Base-by-base conservation (phyloP, 2,329 filamentous ascomycete species). In the Aspergillus latus region DNA sequence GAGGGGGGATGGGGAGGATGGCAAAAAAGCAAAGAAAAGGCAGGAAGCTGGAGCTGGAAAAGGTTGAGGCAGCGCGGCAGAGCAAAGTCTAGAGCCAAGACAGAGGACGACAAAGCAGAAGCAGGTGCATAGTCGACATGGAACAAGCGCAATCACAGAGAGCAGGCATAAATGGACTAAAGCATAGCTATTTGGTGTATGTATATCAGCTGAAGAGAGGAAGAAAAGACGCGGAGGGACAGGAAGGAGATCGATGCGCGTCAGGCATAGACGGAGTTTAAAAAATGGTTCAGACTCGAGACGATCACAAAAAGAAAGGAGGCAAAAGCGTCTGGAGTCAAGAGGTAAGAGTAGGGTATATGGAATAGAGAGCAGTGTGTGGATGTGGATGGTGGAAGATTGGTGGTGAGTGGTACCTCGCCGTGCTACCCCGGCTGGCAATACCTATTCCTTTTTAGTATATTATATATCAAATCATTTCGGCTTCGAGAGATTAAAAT, bases 81-180 rank as follows among this genome's bases (percentile, higher is more conserved):
- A 45, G 26, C 29, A 47, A 3, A 32, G 44, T 71, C 72, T 73
- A 74, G 65, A 72, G 72, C 72, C 73, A 73, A 73, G 70, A 72
- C 72, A 74, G 75, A 40, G 37, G 11, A 40, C 37, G 15, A 42
- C 54, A 61, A 69, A 63, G 66, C 63, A 72, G 66, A 55, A 13
- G 42, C 52, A 59, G 42, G 42, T 28, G 21, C 21, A 44, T 44
- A 28, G 53, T 32, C 15, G 34, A 59, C 42, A 64, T 66, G 66
- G 56, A 52, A 37, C 34, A 37, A 13, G n/a, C 34, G 34, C 34
- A 37, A 60, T 62, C 66, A 61, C 61, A 61, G n/a, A 5, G 10
- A 37, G 49, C 59, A 62, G 58, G 53, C 54, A 59, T 36, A 57
- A 57, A 57, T 57, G 58, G 56, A 46, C 53, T 52, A 54, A 57